Evolutionary conservation across 768 basidiomycete species (phyloP).

Genomic region (Leccinum rimulosum): DNA sequence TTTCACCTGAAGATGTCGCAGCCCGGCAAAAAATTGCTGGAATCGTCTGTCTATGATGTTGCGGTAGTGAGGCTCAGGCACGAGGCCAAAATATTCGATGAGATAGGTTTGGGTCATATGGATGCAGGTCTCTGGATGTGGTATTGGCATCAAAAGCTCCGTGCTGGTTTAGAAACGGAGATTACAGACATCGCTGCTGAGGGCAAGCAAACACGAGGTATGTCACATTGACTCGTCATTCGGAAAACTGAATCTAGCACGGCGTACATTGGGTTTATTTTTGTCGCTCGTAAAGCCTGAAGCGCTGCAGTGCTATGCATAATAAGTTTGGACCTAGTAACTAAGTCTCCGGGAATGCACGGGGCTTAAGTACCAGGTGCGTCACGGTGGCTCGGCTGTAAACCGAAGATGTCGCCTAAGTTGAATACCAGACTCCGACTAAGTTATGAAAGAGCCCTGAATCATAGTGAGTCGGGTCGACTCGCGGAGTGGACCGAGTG

Average conservation of each 20-base stretch:
- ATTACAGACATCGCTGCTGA: slow-evolving; percentile 42
- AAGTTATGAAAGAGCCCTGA: no score
- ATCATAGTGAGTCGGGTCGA: no score
- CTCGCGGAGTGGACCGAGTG: no score
- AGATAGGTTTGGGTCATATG: slow-evolving; percentile 51
- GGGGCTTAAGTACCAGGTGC: no score
- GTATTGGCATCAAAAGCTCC: slow-evolving; percentile 74
- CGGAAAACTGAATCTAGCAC: background rate
- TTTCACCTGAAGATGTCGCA: slow-evolving; percentile 64
- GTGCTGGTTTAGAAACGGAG: slow-evolving; percentile 47
- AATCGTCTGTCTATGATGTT: slow-evolving; percentile 43
- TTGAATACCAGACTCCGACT: no score
- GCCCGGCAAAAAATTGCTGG: slow-evolving; percentile 57
- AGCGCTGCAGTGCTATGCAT: no score
- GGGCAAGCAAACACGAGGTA: slow-evolving; percentile 21
- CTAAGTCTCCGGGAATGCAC: no score
- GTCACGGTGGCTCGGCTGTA: no score
- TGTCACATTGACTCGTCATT: slow-evolving; percentile 1
- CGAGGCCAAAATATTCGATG: slow-evolving; percentile 55
- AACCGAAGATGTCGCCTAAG: no score
- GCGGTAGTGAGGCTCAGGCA: slow-evolving; percentile 59
- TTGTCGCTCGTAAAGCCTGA: slow-evolving; percentile 71
- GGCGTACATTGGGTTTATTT: slow-evolving; percentile 56
- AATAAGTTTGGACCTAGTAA: no score
- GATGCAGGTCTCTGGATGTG: slow-evolving; percentile 72